Conservation (phyloP, 352 stramenopile genomes). For the Blastocystis sp. region DNA sequence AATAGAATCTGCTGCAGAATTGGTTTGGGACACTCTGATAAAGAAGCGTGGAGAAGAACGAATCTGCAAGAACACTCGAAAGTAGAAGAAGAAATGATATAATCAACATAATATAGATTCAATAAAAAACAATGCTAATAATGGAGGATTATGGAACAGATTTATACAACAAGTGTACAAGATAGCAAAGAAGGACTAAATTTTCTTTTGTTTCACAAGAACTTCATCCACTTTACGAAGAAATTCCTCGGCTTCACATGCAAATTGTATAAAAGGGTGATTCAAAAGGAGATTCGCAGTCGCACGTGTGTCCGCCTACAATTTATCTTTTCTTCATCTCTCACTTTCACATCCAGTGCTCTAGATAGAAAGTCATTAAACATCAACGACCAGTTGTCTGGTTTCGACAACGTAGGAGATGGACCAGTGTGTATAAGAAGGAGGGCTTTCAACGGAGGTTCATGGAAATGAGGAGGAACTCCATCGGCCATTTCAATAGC, state of each 20-base stretch:
- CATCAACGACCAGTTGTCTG: slow-evolving; percentile 76
- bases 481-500: slow-evolving; percentile 85
- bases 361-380: slow-evolving; percentile 82
- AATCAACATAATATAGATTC: background rate
- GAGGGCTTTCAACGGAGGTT: slow-evolving; percentile 80
- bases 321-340: background rate
- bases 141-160: background rate
- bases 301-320: slow-evolving; percentile 74
- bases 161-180: background rate
- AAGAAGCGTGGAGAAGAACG: slow-evolving; percentile 54
- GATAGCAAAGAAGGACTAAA: background rate
- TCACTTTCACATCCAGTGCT: slow-evolving; percentile 76
- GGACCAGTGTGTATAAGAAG: slow-evolving; percentile 77
- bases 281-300: slow-evolving; percentile 80
- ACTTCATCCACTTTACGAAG: slow-evolving; percentile 1
- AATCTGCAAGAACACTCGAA: background rate
- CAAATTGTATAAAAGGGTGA: slow-evolving; percentile 80
- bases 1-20: slow-evolving; percentile 58
- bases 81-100: slow-evolving; percentile 43
- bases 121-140: background rate
- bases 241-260: slow-evolving; percentile 73
- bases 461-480: slow-evolving; percentile 82
- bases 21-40: slow-evolving; percentile 60
- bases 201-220: background rate
- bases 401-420: slow-evolving; percentile 77